These are phyloP conservation scores for Candida schatavii DNA, from an alignment of 805 yeast species.

Conservation along the genomic window DNA sequence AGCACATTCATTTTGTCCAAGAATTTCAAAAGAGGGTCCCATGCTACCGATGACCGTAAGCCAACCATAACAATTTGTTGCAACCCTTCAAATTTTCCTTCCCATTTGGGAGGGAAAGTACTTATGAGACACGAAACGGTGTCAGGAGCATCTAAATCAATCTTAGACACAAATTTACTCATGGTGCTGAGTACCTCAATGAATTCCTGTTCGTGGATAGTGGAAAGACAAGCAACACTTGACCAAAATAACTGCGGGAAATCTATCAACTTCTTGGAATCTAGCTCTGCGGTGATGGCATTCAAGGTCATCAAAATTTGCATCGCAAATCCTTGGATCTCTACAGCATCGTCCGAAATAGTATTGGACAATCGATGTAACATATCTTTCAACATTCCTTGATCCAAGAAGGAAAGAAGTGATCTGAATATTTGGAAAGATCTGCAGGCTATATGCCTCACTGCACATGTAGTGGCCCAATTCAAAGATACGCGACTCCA, in stretches of 20 bases:
- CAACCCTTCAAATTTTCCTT: slow-evolving; percentile 86
- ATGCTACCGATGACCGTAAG: slow-evolving; percentile 73
- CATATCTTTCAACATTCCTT: slow-evolving; percentile 89
- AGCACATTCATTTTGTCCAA: slow-evolving; percentile 67
- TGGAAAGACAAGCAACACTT: slow-evolving; percentile 83
- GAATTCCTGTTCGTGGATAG: slow-evolving; percentile 90
- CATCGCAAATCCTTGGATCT: slow-evolving; percentile 95
- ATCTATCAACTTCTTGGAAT: slow-evolving; percentile 71
- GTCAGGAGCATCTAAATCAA: slow-evolving; percentile 81
- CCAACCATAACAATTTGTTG: slow-evolving; percentile 81
- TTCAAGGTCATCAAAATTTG: slow-evolving; percentile 95
- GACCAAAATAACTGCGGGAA: slow-evolving; percentile 97
- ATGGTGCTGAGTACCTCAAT: slow-evolving; percentile 82
- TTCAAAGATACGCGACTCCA: slow-evolving; percentile 83
- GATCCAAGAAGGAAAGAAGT: slow-evolving; percentile 75
- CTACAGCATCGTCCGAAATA: slow-evolving; percentile 81
- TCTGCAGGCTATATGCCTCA: slow-evolving; percentile 93
- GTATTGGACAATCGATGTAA: slow-evolving; percentile 90
- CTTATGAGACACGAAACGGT: slow-evolving; percentile 79
- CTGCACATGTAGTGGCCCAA: slow-evolving; percentile 99
- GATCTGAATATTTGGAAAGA: slow-evolving; percentile 93
- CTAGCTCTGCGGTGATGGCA: slow-evolving; percentile 84
- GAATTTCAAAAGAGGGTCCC: slow-evolving; percentile 71
- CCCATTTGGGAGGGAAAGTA: slow-evolving; percentile 94
- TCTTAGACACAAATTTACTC: slow-evolving; percentile 79